phyloP scores from a whole-genome alignment of 345 rosid genomes.

The Populus alba region DNA sequence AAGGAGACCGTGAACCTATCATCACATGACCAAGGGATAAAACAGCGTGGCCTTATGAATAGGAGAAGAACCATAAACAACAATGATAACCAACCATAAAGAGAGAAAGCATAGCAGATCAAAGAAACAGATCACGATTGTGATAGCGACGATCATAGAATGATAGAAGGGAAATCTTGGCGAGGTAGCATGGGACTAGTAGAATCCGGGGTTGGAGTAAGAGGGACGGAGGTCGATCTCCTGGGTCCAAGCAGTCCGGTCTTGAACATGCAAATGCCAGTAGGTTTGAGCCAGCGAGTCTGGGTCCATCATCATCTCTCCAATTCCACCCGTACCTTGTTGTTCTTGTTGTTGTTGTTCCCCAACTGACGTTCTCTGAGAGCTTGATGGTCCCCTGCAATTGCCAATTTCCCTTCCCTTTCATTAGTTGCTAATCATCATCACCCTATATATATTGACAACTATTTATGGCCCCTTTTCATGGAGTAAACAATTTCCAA shows the following conservation, averaged over 20 bases:
- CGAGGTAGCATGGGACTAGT: not conserved
- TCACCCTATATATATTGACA: not conserved
- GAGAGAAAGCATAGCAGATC: not conserved
- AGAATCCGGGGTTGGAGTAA: constrained; percentile 29
- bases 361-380: constrained; percentile 40
- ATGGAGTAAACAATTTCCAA: not conserved
- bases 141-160: not conserved
- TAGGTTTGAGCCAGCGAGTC: constrained; percentile 85
- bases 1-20: not conserved
- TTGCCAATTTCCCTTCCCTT: not conserved
- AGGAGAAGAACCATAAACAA: not conserved
- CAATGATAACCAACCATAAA: not conserved
- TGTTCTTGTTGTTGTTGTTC: constrained; percentile 49
- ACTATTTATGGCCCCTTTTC: not conserved
- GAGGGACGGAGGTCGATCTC: constrained; percentile 85
- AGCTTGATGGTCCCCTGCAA: constrained; percentile 52
- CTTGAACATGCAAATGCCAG: constrained; percentile 90
- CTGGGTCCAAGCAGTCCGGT: constrained; percentile 85
- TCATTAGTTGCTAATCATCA: constrained; percentile 16
- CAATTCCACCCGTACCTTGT: constrained; percentile 18
- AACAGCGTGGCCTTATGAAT: not conserved
- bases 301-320: constrained; percentile 64
- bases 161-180: not conserved
- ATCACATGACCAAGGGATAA: not conserved
- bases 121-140: not conserved